These are phyloP conservation scores for Coniochaeta ligniaria DNA, from an alignment of 2,329 filamentous ascomycete species.

Conservation along the genomic window DNA sequence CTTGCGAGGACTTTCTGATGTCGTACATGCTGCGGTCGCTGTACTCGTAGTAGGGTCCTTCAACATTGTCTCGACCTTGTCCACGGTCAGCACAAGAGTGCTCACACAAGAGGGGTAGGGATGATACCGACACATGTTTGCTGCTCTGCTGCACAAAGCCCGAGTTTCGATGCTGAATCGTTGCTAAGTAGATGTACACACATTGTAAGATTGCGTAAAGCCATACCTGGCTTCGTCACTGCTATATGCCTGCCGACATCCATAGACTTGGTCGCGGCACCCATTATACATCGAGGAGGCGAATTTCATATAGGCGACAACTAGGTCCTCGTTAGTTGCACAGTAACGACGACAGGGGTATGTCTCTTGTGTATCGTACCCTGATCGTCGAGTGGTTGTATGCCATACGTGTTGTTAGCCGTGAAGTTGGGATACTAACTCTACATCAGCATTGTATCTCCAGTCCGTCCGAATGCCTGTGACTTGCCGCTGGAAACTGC, in stretches of 20 bases:
- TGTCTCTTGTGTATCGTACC: too few species aligned
- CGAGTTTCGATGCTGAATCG: constrained; percentile 3
- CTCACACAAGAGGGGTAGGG: not conserved
- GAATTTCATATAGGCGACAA: constrained; percentile 7
- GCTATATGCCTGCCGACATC: constrained; percentile 4
- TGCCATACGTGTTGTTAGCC: constrained; percentile 42
- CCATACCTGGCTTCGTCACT: constrained; percentile 1
- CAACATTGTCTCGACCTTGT: constrained; percentile 42
- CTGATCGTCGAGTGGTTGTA: constrained; percentile 7
- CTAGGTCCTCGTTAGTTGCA: not conserved
- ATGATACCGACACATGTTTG: constrained; percentile 33
- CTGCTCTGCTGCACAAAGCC: constrained; percentile 42
- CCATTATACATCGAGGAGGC: constrained; percentile 24
- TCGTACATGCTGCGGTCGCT: constrained; percentile 45
- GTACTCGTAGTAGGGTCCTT: constrained; percentile 35
- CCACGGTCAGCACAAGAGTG: not conserved
- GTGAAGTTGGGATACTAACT: constrained; percentile 20
- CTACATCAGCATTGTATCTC: not conserved
- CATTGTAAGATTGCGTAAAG: not conserved
- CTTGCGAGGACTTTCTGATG: constrained; percentile 38
- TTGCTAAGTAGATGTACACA: not conserved
- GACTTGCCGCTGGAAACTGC: constrained; percentile 8
- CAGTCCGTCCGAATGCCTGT: not conserved
- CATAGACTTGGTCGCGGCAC: constrained; percentile 38
- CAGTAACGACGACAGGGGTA: too few species aligned